These are phyloP conservation scores for Fusarium coffeatum DNA, from an alignment of 2,329 filamentous ascomycete species.

Conservation along the genomic window DNA sequence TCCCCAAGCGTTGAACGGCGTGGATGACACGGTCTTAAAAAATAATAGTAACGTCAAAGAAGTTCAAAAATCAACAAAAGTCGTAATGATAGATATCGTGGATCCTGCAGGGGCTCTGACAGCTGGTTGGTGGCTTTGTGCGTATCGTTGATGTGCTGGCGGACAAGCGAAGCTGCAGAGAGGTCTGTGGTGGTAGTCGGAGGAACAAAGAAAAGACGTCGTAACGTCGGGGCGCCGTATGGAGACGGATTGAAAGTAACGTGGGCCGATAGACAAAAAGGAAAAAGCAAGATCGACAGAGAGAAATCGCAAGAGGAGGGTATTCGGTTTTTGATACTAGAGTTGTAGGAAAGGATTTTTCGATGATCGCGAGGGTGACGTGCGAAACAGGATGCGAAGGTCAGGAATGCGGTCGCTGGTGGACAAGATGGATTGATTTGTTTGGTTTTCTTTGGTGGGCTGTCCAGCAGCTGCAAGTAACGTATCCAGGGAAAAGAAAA, in stretches of 20 bases:
- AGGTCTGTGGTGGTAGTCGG: constrained; percentile 23
- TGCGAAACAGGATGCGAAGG: constrained; percentile 46
- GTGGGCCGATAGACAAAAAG: constrained; percentile 4
- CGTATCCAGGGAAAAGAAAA: constrained; percentile 35
- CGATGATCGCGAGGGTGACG: constrained; percentile 41
- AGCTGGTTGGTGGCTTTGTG: constrained; percentile 21
- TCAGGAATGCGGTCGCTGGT: constrained; percentile 45
- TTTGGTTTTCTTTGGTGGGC: constrained; percentile 28
- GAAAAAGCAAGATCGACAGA: constrained; percentile 24
- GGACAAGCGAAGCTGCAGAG: constrained; percentile 25
- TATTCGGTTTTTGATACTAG: constrained; percentile 27
- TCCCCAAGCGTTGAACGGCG: constrained; percentile 32
- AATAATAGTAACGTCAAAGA: constrained; percentile 3
- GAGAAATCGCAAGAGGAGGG: constrained; percentile 13
- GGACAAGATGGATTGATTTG: constrained; percentile 41
- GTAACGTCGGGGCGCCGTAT: constrained; percentile 13
- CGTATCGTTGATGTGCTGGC: constrained; percentile 26
- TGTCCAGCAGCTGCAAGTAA: constrained; percentile 31
- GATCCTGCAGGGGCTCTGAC: constrained; percentile 10
- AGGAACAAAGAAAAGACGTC: constrained; percentile 29
- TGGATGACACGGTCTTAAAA: constrained; percentile 11
- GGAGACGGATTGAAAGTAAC: constrained; percentile 9
- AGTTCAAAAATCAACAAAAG: constrained; percentile 19
- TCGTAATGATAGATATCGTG: constrained; percentile 16
- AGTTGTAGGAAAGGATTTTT: constrained; percentile 25